Evolutionary conservation across 169 alveolate species (phyloP), one percentile per base, ranked within the genome.

Genomic region (Plasmodium falciparum): DNA sequence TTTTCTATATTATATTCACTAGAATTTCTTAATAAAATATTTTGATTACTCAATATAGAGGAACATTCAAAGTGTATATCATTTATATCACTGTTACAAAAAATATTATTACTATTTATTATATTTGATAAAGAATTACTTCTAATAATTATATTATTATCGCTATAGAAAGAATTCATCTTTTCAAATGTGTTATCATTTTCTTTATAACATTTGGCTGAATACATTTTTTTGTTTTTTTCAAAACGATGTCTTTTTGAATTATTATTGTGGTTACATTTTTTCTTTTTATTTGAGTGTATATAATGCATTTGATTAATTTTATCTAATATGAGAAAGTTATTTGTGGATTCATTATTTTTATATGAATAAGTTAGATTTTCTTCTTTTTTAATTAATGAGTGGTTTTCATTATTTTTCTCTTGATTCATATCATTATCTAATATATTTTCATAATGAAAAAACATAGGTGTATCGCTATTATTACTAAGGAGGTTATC

Each of bases 121-220:
- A 39, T 15, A 65, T 74, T 39, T 20, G 88, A 65, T 6, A 59
- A 33, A 15, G 33, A 33, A 9, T 61, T 62, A 43, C 62, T 62
- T 26, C 9, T 17, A 20, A 24, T 39, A 20, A 1, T 26, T 47
- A 22, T 74, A 61, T 74, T 74, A 59, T 59, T 66, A 50, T 26
- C 22, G 39, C 39, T 29, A 29, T 39, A 59, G 15, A 33, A n/a
- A n/a, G 70, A 74, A 13, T 2, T 61, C 13, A 45, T 15, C 24
- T 74, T 73, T 7, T 74, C 61, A 22, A 24, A 59, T 58, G n/a
- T 59, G 39, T 59, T 66, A 74, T 74, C 47, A 61, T 29, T 0
- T 58, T 74, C 73, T 3, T 11, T 74, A 61, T 26, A 58, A 45
- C 29, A 74, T 58, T 59, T 74, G 29, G 88, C 62, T 20, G 33